These are phyloP conservation scores for Bifiguratus adelaidae DNA, from an alignment of 192 early-diverging fungal genomes.

Conservation along the genomic window DNA sequence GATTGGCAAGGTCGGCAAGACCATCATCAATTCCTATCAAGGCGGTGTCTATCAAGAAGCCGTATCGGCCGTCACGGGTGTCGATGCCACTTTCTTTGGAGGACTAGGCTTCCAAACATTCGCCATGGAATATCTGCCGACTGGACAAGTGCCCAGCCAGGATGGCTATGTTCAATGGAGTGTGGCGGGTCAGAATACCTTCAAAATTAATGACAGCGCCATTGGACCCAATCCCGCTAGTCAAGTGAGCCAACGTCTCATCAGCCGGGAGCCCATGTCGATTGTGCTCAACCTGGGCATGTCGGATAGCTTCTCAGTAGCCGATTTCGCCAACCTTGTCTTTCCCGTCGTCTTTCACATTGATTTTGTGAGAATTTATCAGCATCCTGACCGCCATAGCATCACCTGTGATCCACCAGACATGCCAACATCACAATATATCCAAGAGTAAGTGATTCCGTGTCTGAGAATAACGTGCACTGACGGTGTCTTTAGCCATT, in stretches of 20 bases:
- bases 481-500: background rate
- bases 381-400: background rate
- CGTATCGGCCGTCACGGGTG: background rate
- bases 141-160: background rate
- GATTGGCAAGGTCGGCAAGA: constrained; percentile 1
- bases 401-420: constrained; percentile 1
- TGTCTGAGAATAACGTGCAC: too few relatives aligned
- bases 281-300: constrained; percentile 3
- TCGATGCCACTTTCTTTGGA: background rate
- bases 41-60: background rate
- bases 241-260: background rate
- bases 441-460: constrained; percentile 1
- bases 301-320: background rate
- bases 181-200: background rate
- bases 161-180: background rate
- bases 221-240: background rate
- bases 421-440: background rate
- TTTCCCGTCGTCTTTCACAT: background rate
- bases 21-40: background rate
- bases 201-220: background rate
- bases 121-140: constrained; percentile 2
- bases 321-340: background rate
- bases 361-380: constrained; percentile 1
- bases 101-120: background rate
- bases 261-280: constrained; percentile 6